Conservation (phyloP, 202 grass and related monocot genomes). For the Saccharum hybrid region DNA sequence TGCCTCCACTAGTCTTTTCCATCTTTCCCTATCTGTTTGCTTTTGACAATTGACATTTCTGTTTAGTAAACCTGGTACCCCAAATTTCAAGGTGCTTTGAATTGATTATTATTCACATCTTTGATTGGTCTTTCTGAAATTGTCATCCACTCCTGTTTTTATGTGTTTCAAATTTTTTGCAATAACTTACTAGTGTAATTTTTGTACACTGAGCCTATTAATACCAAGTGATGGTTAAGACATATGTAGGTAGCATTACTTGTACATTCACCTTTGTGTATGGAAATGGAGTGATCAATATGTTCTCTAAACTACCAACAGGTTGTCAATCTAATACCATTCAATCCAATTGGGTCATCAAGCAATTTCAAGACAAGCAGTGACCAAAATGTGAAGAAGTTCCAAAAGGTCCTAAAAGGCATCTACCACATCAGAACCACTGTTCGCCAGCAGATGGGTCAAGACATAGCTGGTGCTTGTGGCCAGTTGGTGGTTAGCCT, state of each 20-base stretch:
- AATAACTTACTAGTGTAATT: not conserved
- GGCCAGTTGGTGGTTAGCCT: conserved; percentile 94
- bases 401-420: conserved; percentile 84
- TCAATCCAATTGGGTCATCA: conserved; percentile 85
- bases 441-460: conserved; percentile 88
- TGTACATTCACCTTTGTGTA: not conserved
- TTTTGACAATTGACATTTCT: conserved; percentile 20
- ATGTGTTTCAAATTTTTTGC: too few relatives aligned
- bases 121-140: not conserved
- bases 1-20: not conserved
- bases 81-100: conserved; percentile 3
- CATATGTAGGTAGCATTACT: not conserved
- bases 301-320: conserved; percentile 36
- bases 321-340: conserved; percentile 99
- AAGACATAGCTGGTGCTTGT: conserved; percentile 93
- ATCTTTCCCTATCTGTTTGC: conserved; percentile 5
- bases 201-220: not conserved
- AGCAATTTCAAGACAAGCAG: conserved; percentile 85
- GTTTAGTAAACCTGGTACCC: not conserved
- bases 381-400: conserved; percentile 80
- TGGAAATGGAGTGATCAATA: conserved; percentile 15
- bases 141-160: too few relatives aligned
- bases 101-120: conserved; percentile 25
- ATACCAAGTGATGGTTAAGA: not conserved
- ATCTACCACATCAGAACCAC: conserved; percentile 83